A percentile compares a stretch with the other conserved stretches of the same genome.
These are phyloP conservation scores for Zizania latifolia DNA, from an alignment of 176 grass and related monocot species.

Conservation along the genomic window DNA sequence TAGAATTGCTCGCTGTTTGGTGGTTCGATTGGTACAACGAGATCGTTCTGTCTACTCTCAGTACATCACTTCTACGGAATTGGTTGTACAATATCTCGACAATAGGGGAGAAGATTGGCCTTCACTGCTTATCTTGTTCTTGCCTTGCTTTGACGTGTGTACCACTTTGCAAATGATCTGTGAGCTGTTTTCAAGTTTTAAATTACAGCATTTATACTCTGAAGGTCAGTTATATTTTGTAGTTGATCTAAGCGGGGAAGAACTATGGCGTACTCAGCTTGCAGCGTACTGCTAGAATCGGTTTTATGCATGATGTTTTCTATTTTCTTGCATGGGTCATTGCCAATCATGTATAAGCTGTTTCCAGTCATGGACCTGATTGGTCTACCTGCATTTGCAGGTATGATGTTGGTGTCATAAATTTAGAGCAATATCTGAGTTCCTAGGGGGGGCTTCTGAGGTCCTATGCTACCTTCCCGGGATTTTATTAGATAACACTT, in stretches of 20 bases:
- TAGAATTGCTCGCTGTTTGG: too few species aligned
- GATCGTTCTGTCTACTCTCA: too few species aligned
- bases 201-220: background rate
- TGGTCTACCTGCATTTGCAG: background rate
- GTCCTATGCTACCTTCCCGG: slow-evolving; percentile 24
- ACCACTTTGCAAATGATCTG: background rate
- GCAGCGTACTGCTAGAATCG: too few species aligned
- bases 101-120: background rate
- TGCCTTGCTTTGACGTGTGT: background rate
- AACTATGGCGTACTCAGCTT: background rate
- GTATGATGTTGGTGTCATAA: background rate
- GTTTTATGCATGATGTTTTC: background rate
- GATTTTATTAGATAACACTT: background rate
- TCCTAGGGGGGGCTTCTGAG: background rate
- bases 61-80: too few species aligned
- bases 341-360: background rate
- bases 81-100: too few species aligned
- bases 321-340: background rate
- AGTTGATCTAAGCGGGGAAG: too few species aligned
- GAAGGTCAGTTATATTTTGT: too few species aligned
- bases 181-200: background rate
- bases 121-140: background rate
- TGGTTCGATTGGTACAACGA: too few species aligned
- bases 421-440: background rate
- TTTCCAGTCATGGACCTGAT: background rate